Percentiles rank a stretch among this genome's conserved stretches.
phyloP scores from a whole-genome alignment of 1,284 basidiomycete genomes.

The Boletus subluridellus region DNA sequence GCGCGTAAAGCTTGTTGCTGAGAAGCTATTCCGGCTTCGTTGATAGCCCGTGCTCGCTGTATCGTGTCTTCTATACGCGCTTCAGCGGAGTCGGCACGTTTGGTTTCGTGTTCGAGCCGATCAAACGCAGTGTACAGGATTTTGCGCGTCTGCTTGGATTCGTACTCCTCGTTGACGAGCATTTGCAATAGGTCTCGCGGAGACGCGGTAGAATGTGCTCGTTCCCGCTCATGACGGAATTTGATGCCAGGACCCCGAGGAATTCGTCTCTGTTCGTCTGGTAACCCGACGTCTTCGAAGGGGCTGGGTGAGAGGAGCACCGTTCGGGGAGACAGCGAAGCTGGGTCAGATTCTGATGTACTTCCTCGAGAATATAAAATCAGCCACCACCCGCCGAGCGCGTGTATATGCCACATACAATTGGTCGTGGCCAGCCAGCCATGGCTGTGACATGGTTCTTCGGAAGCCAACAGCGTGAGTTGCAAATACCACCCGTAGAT shows the following conservation, averaged over 20 bases:
- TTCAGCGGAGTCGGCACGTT: slow-evolving; percentile 53
- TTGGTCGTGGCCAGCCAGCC: slow-evolving; percentile 14
- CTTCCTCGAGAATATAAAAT: slow-evolving; percentile 5
- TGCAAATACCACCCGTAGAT: not conserved
- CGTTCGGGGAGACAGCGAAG: slow-evolving; percentile 31
- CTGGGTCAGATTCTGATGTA: slow-evolving; percentile 28
- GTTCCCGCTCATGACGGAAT: slow-evolving; percentile 36
- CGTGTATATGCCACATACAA: slow-evolving; percentile 19
- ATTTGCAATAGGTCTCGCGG: slow-evolving; percentile 46
- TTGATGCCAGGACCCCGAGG: slow-evolving; percentile 29
- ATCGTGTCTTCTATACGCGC: slow-evolving; percentile 46
- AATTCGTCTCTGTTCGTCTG: slow-evolving; percentile 6
- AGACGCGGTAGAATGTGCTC: slow-evolving; percentile 31
- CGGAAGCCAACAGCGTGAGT: slow-evolving; percentile 7
- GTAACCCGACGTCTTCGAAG: slow-evolving; percentile 10
- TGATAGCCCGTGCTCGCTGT: slow-evolving; percentile 49
- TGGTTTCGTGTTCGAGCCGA: slow-evolving; percentile 50
- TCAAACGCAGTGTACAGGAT: slow-evolving; percentile 50
- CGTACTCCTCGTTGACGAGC: slow-evolving; percentile 55
- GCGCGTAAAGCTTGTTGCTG: slow-evolving; percentile 51
- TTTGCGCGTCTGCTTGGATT: slow-evolving; percentile 50
- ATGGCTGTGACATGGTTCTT: slow-evolving; percentile 28
- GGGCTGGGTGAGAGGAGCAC: slow-evolving; percentile 26
- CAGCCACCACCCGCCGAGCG: not conserved
- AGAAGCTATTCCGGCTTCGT: slow-evolving; percentile 48